phyloP scores from a whole-genome alignment of 2,329 filamentous ascomycete genomes.

The Verticillium dahliae region DNA sequence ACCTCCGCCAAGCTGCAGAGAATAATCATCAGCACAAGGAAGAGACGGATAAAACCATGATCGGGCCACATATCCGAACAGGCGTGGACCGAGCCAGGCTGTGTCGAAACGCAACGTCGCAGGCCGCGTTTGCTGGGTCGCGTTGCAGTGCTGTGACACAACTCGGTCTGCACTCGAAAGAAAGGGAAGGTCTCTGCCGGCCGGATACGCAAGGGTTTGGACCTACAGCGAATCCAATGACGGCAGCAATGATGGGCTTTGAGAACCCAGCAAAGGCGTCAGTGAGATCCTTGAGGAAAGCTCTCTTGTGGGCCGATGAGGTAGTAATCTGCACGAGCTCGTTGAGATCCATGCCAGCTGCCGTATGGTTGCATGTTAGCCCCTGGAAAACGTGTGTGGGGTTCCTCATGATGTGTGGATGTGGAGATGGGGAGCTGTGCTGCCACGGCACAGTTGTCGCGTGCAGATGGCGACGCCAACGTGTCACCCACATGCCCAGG shows the following conservation, averaged over 20 bases:
- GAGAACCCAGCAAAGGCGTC: conserved; percentile 25
- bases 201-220: neutral
- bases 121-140: neutral
- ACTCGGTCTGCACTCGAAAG: neutral
- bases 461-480: neutral
- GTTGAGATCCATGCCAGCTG: conserved; percentile 14
- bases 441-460: neutral
- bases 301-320: conserved; percentile 14
- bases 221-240: conserved; percentile 43
- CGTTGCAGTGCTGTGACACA: neutral
- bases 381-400: neutral
- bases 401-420: neutral
- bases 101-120: neutral
- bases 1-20: conserved; percentile 35
- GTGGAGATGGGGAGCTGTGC: neutral
- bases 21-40: neutral
- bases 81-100: neutral
- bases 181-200: too few relatives aligned
- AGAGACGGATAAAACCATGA: neutral
- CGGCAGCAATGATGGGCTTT: conserved; percentile 42
- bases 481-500: neutral
- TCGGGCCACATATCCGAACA: neutral
- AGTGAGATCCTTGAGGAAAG: conserved; percentile 31
- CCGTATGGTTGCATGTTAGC: neutral
- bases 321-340: conserved; percentile 14